These are phyloP conservation scores for Oryza glumipatula DNA, from an alignment of 176 grass and related monocot genomes.

Conservation along the genomic window DNA sequence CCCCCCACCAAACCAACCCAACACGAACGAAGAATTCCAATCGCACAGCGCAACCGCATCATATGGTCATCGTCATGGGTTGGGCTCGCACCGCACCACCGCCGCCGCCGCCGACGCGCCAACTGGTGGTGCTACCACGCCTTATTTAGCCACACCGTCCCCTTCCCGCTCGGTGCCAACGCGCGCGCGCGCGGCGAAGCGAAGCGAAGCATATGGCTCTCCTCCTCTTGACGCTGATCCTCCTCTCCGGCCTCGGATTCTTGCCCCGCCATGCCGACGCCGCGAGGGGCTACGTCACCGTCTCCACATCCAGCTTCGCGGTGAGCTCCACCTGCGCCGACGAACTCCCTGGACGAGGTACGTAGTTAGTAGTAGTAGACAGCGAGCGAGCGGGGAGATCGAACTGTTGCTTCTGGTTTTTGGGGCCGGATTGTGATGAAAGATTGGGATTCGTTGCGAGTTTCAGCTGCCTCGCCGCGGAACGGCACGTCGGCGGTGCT, in stretches of 20 bases:
- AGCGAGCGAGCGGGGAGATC: background rate
- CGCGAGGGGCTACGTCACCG: conserved; percentile 33
- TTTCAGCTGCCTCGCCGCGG: conserved; percentile 29
- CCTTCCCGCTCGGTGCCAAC: background rate
- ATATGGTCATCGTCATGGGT: background rate
- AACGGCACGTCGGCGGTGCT: conserved; percentile 43
- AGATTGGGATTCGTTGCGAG: background rate
- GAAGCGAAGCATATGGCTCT: conserved; percentile 38
- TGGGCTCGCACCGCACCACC: background rate
- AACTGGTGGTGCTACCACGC: background rate
- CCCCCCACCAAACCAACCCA: background rate
- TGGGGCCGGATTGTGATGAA: background rate
- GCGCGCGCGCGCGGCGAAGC: too few relatives aligned
- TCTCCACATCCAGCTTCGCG: conserved; percentile 42
- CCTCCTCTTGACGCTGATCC: conserved; percentile 25
- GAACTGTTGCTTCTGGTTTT: background rate
- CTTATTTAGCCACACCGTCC: conserved; percentile 50
- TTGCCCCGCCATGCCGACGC: background rate
- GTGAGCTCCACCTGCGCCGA: conserved; percentile 24
- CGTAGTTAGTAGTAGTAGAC: background rate
- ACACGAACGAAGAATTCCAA: background rate
- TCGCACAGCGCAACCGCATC: background rate
- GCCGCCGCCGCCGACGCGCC: background rate
- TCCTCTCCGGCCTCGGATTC: background rate
- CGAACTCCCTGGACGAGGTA: background rate